Conservation (phyloP, 768 basidiomycete genomes). For the Termitomyces sp. region DNA sequence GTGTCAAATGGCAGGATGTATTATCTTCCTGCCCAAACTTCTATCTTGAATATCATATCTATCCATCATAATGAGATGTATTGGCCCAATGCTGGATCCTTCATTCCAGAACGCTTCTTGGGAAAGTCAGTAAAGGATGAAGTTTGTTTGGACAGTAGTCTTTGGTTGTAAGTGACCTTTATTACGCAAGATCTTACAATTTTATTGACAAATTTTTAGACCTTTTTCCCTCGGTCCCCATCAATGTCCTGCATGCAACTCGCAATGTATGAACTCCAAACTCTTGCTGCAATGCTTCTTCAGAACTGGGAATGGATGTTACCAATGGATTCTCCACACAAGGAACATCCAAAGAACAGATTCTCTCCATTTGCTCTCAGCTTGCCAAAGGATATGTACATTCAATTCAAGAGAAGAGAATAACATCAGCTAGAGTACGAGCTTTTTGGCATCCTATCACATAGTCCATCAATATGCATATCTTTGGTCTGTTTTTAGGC, state of each 20-base stretch:
- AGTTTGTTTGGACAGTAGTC: constrained; percentile 15
- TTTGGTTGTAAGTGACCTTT: not conserved
- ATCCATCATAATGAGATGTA: constrained; percentile 26
- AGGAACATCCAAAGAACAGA: constrained; percentile 25
- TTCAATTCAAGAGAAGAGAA: constrained; percentile 24
- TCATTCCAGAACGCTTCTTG: constrained; percentile 30
- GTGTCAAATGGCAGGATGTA: constrained; percentile 15
- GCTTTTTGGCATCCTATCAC: not conserved
- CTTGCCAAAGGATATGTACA: constrained; percentile 28
- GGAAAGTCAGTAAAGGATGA: constrained; percentile 6
- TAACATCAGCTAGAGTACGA: not conserved
- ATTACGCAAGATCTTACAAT: not conserved
- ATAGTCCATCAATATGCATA: too few species aligned
- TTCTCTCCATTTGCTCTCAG: constrained; percentile 33
- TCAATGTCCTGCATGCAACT: constrained; percentile 31
- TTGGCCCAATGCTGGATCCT: constrained; percentile 27
- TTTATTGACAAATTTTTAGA: not conserved
- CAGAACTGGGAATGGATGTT: constrained; percentile 30
- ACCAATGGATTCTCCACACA: constrained; percentile 25
- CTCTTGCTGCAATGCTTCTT: constrained; percentile 25
- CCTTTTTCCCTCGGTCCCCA: constrained; percentile 31
- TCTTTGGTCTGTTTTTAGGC: too few species aligned
- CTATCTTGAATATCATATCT: constrained; percentile 29
- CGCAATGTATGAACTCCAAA: constrained; percentile 21
- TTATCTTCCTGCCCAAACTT: constrained; percentile 25